Conservation (phyloP, 805 yeast genomes). For the Pichia occidentalis region DNA sequence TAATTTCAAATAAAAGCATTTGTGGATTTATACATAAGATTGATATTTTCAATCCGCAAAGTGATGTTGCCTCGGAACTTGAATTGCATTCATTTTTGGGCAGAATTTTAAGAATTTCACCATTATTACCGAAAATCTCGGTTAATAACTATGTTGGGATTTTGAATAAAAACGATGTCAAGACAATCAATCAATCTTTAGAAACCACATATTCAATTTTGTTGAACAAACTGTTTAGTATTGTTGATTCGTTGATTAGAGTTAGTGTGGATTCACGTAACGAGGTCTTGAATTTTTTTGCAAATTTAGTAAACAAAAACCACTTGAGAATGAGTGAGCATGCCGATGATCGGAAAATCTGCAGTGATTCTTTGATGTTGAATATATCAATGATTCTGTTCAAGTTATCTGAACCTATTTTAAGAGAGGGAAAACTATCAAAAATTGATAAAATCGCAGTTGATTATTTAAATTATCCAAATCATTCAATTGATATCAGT, state of each 20-base stretch:
- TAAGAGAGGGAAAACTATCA: conserved; percentile 45
- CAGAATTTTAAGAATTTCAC: conserved; percentile 68
- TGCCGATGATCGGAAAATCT: conserved; percentile 56
- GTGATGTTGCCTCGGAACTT: conserved; percentile 41
- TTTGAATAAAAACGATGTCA: conserved; percentile 37
- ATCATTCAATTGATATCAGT: conserved; percentile 50
- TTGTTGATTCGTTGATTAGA: conserved; percentile 69
- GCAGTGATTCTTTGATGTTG: conserved; percentile 77
- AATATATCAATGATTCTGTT: conserved; percentile 65
- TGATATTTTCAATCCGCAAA: conserved; percentile 45
- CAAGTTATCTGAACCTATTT: conserved; percentile 76
- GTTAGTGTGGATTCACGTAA: conserved; percentile 61
- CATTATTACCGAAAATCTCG: conserved; percentile 50
- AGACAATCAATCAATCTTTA: conserved; percentile 48
- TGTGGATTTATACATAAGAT: conserved; percentile 54
- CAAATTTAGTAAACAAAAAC: conserved; percentile 67
- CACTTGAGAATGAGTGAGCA: conserved; percentile 86
- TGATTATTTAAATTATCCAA: conserved; percentile 52
- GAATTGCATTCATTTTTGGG: conserved; percentile 69
- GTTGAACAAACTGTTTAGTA: conserved; percentile 56
- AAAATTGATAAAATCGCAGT: conserved; percentile 75
- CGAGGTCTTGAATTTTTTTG: conserved; percentile 61
- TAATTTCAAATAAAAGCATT: conserved; percentile 53
- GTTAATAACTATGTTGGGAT: conserved; percentile 37
- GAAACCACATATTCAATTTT: conserved; percentile 58